phyloP scores from a whole-genome alignment of 192 early-diverging fungal species.

The Coemansia guatemalensis region DNA sequence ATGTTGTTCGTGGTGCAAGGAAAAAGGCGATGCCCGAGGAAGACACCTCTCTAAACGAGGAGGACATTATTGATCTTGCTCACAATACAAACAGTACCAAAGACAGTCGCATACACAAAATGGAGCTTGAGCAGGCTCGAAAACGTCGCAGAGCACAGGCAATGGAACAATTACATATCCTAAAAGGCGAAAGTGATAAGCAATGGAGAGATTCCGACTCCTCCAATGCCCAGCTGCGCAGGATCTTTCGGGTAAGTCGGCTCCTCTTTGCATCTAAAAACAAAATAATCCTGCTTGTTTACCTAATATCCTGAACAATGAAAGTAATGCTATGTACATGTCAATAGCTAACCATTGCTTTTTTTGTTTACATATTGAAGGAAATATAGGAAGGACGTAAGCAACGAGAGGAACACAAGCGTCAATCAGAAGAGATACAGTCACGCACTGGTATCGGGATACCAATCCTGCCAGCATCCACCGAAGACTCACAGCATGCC shows the following conservation, averaged over 20 bases:
- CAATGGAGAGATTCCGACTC: constrained; percentile 82
- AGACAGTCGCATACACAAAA: constrained; percentile 33
- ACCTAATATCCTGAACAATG: too few species aligned
- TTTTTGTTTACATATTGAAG: too few species aligned
- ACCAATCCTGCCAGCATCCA: constrained; percentile 56
- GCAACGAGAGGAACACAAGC: constrained; percentile 43
- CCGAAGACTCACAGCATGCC: constrained; percentile 56
- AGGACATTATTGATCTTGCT: constrained; percentile 62
- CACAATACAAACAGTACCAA: constrained; percentile 42
- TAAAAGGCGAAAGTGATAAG: constrained; percentile 58
- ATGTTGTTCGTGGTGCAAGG: constrained; percentile 63
- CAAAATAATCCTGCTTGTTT: too few species aligned
- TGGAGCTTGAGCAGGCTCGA: constrained; percentile 63
- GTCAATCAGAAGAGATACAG: constrained; percentile 54
- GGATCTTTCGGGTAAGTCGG: constrained; percentile 60
- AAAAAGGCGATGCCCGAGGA: constrained; percentile 74
- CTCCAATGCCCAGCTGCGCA: constrained; percentile 68
- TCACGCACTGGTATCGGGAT: constrained; percentile 63
- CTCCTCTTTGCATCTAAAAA: too few species aligned
- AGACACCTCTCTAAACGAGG: constrained; percentile 59
- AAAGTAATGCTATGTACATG: too few species aligned
- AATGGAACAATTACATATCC: constrained; percentile 54
- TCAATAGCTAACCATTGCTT: too few species aligned
- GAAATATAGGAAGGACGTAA: constrained; percentile 58
- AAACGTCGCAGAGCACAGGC: constrained; percentile 51